Percentiles rank a stretch among this genome's conserved stretches.
Evolutionary conservation across 768 basidiomycete genomes (phyloP).

Genomic region (Naematelia encephala): DNA sequence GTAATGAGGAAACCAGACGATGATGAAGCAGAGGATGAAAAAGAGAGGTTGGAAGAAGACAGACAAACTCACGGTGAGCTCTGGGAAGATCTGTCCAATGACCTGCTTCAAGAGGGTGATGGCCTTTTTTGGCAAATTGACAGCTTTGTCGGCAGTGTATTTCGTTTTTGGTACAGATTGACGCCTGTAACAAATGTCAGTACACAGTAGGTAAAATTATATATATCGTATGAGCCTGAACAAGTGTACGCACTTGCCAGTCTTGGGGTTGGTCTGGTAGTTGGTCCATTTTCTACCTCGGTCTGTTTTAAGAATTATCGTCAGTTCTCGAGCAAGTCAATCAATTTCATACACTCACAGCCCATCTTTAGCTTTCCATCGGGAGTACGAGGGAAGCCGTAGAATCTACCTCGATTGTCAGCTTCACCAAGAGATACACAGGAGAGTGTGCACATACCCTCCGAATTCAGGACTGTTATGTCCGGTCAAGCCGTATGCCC

Average conservation of each 20-base stretch:
- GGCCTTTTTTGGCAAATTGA: constrained; percentile 23
- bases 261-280: constrained; percentile 21
- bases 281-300: constrained; percentile 33
- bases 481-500: constrained; percentile 32
- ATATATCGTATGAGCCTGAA: background rate
- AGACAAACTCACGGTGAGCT: constrained; percentile 22
- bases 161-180: constrained; percentile 20
- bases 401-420: constrained; percentile 10
- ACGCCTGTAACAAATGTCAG: constrained; percentile 1
- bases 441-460: no score
- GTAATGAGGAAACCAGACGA: no score
- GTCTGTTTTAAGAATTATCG: constrained; percentile 1
- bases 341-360: background rate
- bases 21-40: no score
- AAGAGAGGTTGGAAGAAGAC: no score
- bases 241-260: constrained; percentile 11
- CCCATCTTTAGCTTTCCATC: constrained; percentile 29
- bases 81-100: constrained; percentile 21
- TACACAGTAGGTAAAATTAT: no score
- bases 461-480: constrained; percentile 25
- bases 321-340: no score
- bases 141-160: constrained; percentile 14
- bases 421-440: constrained; percentile 1
- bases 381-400: constrained; percentile 25
- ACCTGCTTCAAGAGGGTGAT: constrained; percentile 18